Base-by-base conservation (phyloP, 139 green algal genomes). In the Tetradesmus obliquus region DNA sequence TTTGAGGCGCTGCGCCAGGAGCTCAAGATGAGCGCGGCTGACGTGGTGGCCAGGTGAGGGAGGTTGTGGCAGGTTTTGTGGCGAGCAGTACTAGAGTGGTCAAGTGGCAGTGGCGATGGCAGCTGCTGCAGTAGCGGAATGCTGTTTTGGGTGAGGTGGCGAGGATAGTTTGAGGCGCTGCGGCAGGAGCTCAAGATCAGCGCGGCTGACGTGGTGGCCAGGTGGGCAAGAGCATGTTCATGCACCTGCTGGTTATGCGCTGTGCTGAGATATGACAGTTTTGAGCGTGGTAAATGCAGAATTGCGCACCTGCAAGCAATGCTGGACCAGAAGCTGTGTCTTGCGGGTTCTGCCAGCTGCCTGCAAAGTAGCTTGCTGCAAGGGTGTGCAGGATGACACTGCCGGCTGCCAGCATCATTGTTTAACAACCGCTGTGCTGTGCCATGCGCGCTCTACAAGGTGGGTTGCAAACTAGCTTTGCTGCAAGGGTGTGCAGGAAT, bases 131-230 rank as follows among this genome's bases (percentile, higher is more conserved):
- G n/a, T n/a, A n/a, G n/a, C n/a, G n/a, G n/a, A n/a, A n/a, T n/a
- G n/a, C n/a, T n/a, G n/a, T n/a, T n/a, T n/a, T n/a, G n/a, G n/a
- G n/a, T n/a, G n/a, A n/a, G n/a, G n/a, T n/a, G n/a, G n/a, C n/a
- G n/a, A n/a, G n/a, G n/a, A 22, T 32, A 89, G 69, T 92, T 92
- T 81, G 88, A 93, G 20, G 83, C 7, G 20, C 88, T 93, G 87
- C 51, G 90, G 5, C 12, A 45, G 17, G 45, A 79, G 45, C 90
- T 94, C 45, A 81, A 93, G 55, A 90, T 93, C 24, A 92, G 17
- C 19, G n/a, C 91, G 32, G 9, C 15, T 8, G 91, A 94, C 24
- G 45, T 94, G 24, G 92, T 88, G 9, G 79, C 80, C 24, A 74
- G 88, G 74, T 91, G 79, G 79, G 86, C 32, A 45, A 45, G 32